Percentiles rank a stretch among this genome's conserved stretches.
These are phyloP conservation scores for Aspergillus egyptiacus DNA, from an alignment of 495 filamentous ascomycete genomes.

Conservation along the genomic window DNA sequence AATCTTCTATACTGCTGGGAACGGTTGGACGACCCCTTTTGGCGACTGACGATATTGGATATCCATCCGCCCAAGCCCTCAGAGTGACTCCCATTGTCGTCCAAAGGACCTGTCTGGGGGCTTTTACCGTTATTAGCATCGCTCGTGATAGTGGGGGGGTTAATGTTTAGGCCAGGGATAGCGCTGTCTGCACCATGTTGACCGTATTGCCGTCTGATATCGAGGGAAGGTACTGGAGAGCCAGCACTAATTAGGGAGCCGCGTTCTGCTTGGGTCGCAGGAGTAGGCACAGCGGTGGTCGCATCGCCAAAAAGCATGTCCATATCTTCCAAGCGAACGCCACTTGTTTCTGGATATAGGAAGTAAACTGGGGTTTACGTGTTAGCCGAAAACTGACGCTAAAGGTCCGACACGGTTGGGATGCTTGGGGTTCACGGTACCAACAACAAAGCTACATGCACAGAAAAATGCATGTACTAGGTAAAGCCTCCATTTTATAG, in stretches of 20 bases:
- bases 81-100: slow-evolving; percentile 26
- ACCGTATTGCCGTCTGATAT: slow-evolving; percentile 54
- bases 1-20: slow-evolving; percentile 55
- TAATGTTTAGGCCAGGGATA: slow-evolving; percentile 68
- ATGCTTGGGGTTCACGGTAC: slow-evolving; percentile 49
- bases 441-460: slow-evolving; percentile 89
- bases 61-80: slow-evolving; percentile 69
- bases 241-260: slow-evolving; percentile 64
- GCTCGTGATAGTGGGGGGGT: slow-evolving; percentile 52
- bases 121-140: slow-evolving; percentile 45
- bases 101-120: slow-evolving; percentile 25
- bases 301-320: slow-evolving; percentile 84
- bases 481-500: slow-evolving; percentile 89
- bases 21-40: slow-evolving; percentile 41
- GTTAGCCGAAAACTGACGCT: slow-evolving; percentile 24
- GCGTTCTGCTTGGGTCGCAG: slow-evolving; percentile 62
- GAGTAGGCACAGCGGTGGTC: slow-evolving; percentile 69
- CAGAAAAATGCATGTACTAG: slow-evolving; percentile 96
- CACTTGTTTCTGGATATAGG: slow-evolving; percentile 92
- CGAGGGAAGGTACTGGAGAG: slow-evolving; percentile 74
- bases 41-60: slow-evolving; percentile 54
- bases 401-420: not conserved
- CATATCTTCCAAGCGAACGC: slow-evolving; percentile 95
- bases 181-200: slow-evolving; percentile 51
- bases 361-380: slow-evolving; percentile 92